Evolutionary conservation across 352 stramenopile species (phyloP).

Genomic region (Phytophthora cactorum): DNA sequence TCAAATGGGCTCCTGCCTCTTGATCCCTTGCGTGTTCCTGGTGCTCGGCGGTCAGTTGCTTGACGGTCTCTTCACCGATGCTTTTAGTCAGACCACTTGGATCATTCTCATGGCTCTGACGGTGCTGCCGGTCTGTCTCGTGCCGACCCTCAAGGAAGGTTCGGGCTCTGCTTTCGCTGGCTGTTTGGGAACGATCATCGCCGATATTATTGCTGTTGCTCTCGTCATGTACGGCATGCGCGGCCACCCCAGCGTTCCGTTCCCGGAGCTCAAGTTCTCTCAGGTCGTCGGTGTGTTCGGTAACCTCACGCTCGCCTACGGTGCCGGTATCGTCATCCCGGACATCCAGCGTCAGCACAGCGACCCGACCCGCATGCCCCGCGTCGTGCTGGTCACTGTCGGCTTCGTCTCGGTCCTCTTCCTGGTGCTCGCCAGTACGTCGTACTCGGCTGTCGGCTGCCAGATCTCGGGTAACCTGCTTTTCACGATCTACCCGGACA

Average conservation of each 20-base stretch:
- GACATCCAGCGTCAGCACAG: slow-evolving; percentile 68
- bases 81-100: slow-evolving; percentile 59
- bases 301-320: slow-evolving; percentile 72
- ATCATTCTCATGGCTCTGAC: slow-evolving; percentile 69
- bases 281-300: slow-evolving; percentile 64
- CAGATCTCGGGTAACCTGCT: slow-evolving; percentile 76
- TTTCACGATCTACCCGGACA: slow-evolving; percentile 66
- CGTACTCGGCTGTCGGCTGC: slow-evolving; percentile 64
- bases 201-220: slow-evolving; percentile 55
- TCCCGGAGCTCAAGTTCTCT: slow-evolving; percentile 53
- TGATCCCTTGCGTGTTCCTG: slow-evolving; percentile 64
- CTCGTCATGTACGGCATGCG: slow-evolving; percentile 63
- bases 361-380: slow-evolving; percentile 65
- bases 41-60: slow-evolving; percentile 63
- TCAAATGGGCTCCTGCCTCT: slow-evolving; percentile 61
- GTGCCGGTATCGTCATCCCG: slow-evolving; percentile 67
- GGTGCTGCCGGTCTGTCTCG: slow-evolving; percentile 56
- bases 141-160: slow-evolving; percentile 71
- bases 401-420: slow-evolving; percentile 62
- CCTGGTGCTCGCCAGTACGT: slow-evolving; percentile 46
- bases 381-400: slow-evolving; percentile 61
- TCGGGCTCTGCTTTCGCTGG: slow-evolving; percentile 62
- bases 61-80: slow-evolving; percentile 52
- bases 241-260: slow-evolving; percentile 52
- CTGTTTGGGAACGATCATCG: slow-evolving; percentile 64